phyloP scores from a whole-genome alignment of 1,284 basidiomycete species.

The Athelia psychrophila region DNA sequence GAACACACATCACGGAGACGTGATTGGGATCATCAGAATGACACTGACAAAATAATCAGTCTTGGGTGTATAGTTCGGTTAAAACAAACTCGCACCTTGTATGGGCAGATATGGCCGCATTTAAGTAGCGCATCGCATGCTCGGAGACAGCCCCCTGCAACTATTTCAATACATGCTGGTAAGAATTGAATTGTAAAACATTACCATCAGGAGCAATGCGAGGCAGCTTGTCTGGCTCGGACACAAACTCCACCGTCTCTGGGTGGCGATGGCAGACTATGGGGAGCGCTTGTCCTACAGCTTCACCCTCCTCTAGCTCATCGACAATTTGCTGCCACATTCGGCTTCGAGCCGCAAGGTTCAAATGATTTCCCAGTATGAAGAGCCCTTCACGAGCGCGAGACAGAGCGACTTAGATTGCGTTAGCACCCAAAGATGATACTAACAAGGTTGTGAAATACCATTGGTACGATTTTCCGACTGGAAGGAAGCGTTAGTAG shows the following conservation, averaged over 20 bases:
- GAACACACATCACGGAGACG: constrained; percentile 43
- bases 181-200: background rate
- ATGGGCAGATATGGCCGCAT: constrained; percentile 73
- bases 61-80: background rate
- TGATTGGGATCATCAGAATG: constrained; percentile 65
- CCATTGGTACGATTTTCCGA: constrained; percentile 58
- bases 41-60: constrained; percentile 40
- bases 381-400: constrained; percentile 70
- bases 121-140: constrained; percentile 52
- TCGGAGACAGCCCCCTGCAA: constrained; percentile 60
- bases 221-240: constrained; percentile 50
- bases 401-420: constrained; percentile 62
- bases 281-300: constrained; percentile 53
- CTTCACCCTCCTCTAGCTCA: constrained; percentile 45
- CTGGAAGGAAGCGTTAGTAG: constrained; percentile 30
- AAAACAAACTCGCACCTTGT: constrained; percentile 41
- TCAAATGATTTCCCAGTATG: constrained; percentile 64
- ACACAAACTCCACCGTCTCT: constrained; percentile 35
- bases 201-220: constrained; percentile 56
- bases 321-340: constrained; percentile 65
- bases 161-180: background rate
- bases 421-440: background rate
- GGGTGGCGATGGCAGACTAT: constrained; percentile 59
- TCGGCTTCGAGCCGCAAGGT: constrained; percentile 41
- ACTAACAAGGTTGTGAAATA: constrained; percentile 12